Percentiles rank a stretch among this genome's conserved stretches.
Evolutionary conservation across 495 filamentous ascomycete species (phyloP).

Genomic region (Penicillium dipodomyicola): DNA sequence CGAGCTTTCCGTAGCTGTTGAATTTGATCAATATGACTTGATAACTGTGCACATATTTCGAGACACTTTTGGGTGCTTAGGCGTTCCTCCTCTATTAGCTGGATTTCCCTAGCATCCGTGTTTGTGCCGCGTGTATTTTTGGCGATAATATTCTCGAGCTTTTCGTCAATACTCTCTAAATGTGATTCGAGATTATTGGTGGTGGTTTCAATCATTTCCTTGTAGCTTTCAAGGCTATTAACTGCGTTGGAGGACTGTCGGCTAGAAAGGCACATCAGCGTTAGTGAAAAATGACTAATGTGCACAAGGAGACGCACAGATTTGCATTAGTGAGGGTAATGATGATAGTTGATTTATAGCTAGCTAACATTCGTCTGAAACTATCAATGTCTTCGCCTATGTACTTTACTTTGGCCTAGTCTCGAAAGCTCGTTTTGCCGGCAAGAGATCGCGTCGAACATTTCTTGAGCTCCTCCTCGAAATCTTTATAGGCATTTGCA

Average conservation of each 20-base stretch:
- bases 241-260: slow-evolving; percentile 29
- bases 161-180: slow-evolving; percentile 37
- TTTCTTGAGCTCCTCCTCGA: slow-evolving; percentile 24
- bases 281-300: slow-evolving; percentile 7
- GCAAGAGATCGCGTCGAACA: slow-evolving; percentile 19
- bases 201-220: slow-evolving; percentile 35
- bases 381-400: slow-evolving; percentile 32
- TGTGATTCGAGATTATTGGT: slow-evolving; percentile 39
- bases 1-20: slow-evolving; percentile 15
- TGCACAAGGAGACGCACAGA: slow-evolving; percentile 31
- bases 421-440: slow-evolving; percentile 26
- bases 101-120: slow-evolving; percentile 31
- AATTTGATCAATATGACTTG: slow-evolving; percentile 36
- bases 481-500: slow-evolving; percentile 28
- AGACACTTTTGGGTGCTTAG: slow-evolving; percentile 44
- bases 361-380: slow-evolving; percentile 32
- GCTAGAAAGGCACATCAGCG: slow-evolving; percentile 15
- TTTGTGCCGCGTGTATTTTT: slow-evolving; percentile 13
- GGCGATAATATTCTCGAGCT: slow-evolving; percentile 25
- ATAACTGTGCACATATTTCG: slow-evolving; percentile 39
- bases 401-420: slow-evolving; percentile 31
- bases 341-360: slow-evolving; percentile 43
- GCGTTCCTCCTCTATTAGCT: slow-evolving; percentile 38
- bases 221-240: slow-evolving; percentile 32
- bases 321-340: slow-evolving; percentile 40